Base-by-base conservation (phyloP, 768 basidiomycete species). In the Xerocomellus intermedius region DNA sequence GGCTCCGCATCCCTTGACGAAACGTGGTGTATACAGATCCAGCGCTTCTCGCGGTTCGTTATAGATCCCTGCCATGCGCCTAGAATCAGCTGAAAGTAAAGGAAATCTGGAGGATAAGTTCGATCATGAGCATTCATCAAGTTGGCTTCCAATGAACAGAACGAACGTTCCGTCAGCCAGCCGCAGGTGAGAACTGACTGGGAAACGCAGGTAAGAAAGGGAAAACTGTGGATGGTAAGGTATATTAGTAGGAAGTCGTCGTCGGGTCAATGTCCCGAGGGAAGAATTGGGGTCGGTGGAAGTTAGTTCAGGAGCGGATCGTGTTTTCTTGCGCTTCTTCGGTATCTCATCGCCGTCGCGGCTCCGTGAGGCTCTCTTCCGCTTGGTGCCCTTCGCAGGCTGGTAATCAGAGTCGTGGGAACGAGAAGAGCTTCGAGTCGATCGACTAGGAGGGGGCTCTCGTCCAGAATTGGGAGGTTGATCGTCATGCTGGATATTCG, bases 21-120 rank as follows among this genome's bases (percentile, higher is more conserved):
- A 88, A 13, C 91, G 79, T 8, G 91, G 88, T 0, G 87, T 89
- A 62, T 93, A 93, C 10, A 93, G 73, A 63, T 92, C 90, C 42
- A 85, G 72, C 2, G 77, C 68, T 46, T 74, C 71, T 21, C 85
- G 80, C 1, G 89, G 85, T 28, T 78, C 72, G 54, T 91, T 89
- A 59, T 82, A 82, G 1, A 58, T 72, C 2, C 85, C 86, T 26
- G 70, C 67, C 7, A 68, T 54, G 17, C 67, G 67, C 41, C 54
- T 65, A 50, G 41, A 69, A 58, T 30, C 54, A 36, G 47, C 22
- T 32, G 56, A 10, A 48, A 62, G 59, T 2, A 62, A 35, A 26
- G 59, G 56, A 35, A 60, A 63, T 41, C 71, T 71, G 22, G 22
- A 43, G 7, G 42, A 26, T 4, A 47, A 26, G 24, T 42, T 57